Percentiles rank a stretch among this genome's conserved stretches.
Evolutionary conservation across 345 rosid species (phyloP).

Genomic region (Angophora floribunda): DNA sequence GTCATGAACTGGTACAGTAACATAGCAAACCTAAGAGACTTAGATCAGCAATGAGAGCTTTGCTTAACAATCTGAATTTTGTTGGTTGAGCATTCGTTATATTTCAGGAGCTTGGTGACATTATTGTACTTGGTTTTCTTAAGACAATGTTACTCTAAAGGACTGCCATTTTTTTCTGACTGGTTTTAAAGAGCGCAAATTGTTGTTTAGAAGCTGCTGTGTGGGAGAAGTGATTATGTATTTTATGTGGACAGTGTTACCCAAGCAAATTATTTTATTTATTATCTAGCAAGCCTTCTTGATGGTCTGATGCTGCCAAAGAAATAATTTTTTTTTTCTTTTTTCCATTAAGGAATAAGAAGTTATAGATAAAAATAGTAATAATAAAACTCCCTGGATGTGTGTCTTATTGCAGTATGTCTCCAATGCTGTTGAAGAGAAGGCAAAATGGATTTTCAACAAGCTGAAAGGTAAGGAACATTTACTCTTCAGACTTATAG

Average conservation of each 20-base stretch:
- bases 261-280: not conserved
- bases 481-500: not conserved
- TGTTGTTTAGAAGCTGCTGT: not conserved
- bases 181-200: not conserved
- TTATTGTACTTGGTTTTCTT: not conserved
- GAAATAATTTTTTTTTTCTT: not conserved
- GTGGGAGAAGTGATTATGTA: not conserved
- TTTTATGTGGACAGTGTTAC: not conserved
- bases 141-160: not conserved
- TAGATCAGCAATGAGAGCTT: not conserved
- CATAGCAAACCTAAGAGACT: not conserved
- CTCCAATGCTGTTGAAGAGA: conserved; percentile 90
- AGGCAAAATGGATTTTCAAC: conserved; percentile 96
- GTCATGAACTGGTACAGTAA: not conserved
- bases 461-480: conserved; percentile 67
- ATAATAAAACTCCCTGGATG: not conserved
- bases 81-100: not conserved
- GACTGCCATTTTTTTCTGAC: not conserved
- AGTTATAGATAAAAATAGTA: not conserved
- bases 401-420: conserved; percentile 39
- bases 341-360: not conserved
- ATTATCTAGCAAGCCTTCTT: not conserved
- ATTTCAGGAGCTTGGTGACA: not conserved
- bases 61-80: not conserved
- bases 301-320: not conserved